phyloP scores from a whole-genome alignment of 768 basidiomycete species.

The Phylloporus sp. region DNA sequence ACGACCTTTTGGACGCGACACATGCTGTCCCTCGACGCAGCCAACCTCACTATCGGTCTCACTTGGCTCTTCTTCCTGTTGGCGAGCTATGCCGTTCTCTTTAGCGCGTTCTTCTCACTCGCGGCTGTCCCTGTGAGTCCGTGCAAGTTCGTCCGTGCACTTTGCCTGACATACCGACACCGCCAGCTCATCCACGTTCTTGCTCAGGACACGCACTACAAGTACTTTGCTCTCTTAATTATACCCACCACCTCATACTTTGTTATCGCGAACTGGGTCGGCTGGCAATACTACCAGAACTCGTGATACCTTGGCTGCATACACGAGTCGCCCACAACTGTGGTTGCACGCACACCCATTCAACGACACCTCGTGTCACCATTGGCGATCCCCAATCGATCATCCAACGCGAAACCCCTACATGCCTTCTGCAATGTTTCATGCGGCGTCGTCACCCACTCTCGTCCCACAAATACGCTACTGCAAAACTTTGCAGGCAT shows the following conservation, averaged over 20 bases:
- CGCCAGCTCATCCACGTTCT: conserved; percentile 60
- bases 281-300: conserved; percentile 96
- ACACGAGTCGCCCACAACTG: conserved; percentile 7
- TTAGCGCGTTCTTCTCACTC: conserved; percentile 59
- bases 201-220: conserved; percentile 80
- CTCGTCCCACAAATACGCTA: neutral
- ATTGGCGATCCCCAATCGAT: conserved; percentile 15
- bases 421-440: conserved; percentile 22
- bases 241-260: conserved; percentile 84
- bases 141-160: neutral
- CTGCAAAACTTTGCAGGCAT: conserved; percentile 11
- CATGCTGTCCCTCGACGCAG: conserved; percentile 34
- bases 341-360: conserved; percentile 13
- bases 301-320: conserved; percentile 45
- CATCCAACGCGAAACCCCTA: conserved; percentile 14
- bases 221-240: conserved; percentile 76
- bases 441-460: conserved; percentile 11
- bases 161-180: conserved; percentile 20
- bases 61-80: conserved; percentile 52
- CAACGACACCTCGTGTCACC: conserved; percentile 22
- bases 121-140: conserved; percentile 49
- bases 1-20: conserved; percentile 20
- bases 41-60: conserved; percentile 45
- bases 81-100: conserved; percentile 59
- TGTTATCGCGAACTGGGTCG: conserved; percentile 97